phyloP scores from a whole-genome alignment of 495 filamentous ascomycete genomes.

The Annulohypoxylon bovei region DNA sequence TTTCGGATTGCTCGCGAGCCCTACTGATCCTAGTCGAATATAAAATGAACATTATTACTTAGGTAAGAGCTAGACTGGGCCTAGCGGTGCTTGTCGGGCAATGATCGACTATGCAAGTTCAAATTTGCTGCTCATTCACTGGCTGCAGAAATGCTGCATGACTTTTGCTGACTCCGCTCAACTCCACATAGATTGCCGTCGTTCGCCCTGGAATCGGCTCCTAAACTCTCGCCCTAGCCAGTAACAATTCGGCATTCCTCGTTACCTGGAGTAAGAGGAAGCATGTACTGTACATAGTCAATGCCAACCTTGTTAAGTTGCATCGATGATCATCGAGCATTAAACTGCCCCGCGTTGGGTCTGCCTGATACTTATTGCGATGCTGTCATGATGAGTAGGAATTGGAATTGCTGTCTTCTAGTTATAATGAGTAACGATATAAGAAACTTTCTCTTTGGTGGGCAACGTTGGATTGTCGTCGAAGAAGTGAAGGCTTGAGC shows the following conservation, averaged over 20 bases:
- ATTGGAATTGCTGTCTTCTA: not conserved
- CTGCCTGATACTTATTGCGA: conserved; percentile 26
- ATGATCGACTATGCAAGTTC: conserved; percentile 33
- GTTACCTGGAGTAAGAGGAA: conserved; percentile 28
- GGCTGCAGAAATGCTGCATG: conserved; percentile 40
- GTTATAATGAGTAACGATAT: not conserved
- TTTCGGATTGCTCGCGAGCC: not conserved
- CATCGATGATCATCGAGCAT: conserved; percentile 40
- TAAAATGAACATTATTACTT: conserved; percentile 33
- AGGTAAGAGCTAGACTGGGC: conserved; percentile 31
- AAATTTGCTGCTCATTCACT: conserved; percentile 37
- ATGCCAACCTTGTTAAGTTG: conserved; percentile 30
- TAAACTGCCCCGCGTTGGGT: conserved; percentile 38
- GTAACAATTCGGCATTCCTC: conserved; percentile 29
- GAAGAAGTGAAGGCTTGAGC: not conserved
- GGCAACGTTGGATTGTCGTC: not conserved
- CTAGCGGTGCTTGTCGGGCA: conserved; percentile 22
- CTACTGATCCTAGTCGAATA: conserved; percentile 28
- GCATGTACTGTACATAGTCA: conserved; percentile 28
- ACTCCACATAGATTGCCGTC: conserved; percentile 34
- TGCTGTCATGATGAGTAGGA: conserved; percentile 8
- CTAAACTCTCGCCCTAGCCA: conserved; percentile 24
- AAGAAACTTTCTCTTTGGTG: not conserved
- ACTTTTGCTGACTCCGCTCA: conserved; percentile 41
- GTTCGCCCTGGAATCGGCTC: conserved; percentile 35